These are phyloP conservation scores for Cladophialophora bantiana DNA, from an alignment of 2,329 filamentous ascomycete species.

Conservation along the genomic window DNA sequence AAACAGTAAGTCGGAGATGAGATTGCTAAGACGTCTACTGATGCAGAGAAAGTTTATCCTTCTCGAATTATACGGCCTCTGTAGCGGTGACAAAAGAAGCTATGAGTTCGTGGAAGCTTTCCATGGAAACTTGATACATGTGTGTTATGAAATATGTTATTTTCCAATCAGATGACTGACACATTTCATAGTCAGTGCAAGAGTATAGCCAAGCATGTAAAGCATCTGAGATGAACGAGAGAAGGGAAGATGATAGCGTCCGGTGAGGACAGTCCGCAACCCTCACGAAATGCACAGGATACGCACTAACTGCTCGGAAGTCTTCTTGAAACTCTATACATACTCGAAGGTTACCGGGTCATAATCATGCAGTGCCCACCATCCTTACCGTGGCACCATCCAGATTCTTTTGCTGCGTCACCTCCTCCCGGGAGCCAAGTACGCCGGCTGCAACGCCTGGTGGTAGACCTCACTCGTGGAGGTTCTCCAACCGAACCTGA, in stretches of 20 bases:
- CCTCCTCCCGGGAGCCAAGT: constrained; percentile 6
- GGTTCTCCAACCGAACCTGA: background rate
- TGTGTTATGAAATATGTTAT: background rate
- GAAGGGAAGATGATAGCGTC: constrained; percentile 11
- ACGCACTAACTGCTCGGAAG: constrained; percentile 5
- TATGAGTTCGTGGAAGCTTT: constrained; percentile 32
- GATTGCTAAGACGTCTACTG: background rate
- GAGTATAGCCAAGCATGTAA: constrained; percentile 21
- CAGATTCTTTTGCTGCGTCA: constrained; percentile 14
- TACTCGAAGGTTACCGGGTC: constrained; percentile 28
- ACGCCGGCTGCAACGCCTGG: background rate
- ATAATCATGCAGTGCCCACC: constrained; percentile 28
- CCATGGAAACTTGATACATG: constrained; percentile 23
- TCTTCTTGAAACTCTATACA: constrained; percentile 29
- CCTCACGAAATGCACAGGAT: background rate
- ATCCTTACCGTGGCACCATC: constrained; percentile 22
- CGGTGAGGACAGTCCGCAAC: constrained; percentile 13
- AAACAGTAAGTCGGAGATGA: constrained; percentile 6
- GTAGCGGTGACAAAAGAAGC: constrained; percentile 31
- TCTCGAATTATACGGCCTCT: constrained; percentile 28
- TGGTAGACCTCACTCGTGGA: constrained; percentile 9
- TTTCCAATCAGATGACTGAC: background rate
- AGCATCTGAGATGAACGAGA: background rate
- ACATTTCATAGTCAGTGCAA: constrained; percentile 22
- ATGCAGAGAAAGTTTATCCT: constrained; percentile 21